Conservation (phyloP, 345 rosid species). For the Eucalyptus curtisii region DNA sequence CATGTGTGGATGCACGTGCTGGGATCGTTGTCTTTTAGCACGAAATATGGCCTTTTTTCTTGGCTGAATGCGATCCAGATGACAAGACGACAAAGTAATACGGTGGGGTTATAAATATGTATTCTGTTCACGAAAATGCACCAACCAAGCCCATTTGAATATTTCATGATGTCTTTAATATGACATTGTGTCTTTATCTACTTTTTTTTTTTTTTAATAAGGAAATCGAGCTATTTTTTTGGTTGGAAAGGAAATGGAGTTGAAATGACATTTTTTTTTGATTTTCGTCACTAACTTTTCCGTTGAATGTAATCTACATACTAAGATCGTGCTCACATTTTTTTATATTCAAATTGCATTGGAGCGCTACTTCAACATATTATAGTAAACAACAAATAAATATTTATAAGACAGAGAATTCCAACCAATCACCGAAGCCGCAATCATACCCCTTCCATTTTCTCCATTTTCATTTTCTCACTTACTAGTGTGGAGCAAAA, state of each 20-base stretch:
- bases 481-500: neutral
- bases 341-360: neutral
- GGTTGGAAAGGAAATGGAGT: neutral
- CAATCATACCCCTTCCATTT: neutral
- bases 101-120: neutral
- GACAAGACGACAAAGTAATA: neutral
- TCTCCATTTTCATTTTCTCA: neutral
- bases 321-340: neutral
- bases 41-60: neutral
- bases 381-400: neutral
- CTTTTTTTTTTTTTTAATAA: neutral
- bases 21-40: neutral
- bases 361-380: neutral
- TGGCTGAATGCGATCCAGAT: neutral
- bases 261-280: neutral
- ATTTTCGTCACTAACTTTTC: neutral
- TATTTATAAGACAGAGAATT: neutral
- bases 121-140: neutral
- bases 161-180: neutral
- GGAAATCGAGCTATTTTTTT: neutral
- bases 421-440: neutral
- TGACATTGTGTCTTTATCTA: neutral
- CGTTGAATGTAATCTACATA: neutral
- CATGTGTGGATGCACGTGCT: neutral
- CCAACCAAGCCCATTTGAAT: neutral